Evolutionary conservation across 306 rosid species (phyloP), one percentile per base, ranked within the genome.

Genomic region (Prunus dulcis): DNA sequence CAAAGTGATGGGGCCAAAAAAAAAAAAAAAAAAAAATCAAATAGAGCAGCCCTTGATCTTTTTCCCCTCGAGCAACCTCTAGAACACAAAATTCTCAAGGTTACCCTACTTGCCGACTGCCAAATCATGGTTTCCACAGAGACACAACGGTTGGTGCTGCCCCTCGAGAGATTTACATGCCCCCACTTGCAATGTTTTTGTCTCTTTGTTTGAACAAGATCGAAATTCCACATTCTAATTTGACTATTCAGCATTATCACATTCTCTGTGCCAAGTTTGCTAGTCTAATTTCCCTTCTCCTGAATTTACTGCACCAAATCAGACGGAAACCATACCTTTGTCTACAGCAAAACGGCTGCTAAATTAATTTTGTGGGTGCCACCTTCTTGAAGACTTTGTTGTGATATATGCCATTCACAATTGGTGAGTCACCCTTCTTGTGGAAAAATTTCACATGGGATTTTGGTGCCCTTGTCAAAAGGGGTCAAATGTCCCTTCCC

Each of bases 231-330:
- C 52, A 14, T 43, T 72, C 30, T 30, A 64, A 51, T 66, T 82
- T 64, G 80, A 82, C 80, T 63, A 70, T 34, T 74, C 75, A 19
- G 73, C 52, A 34, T 19, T 38, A 38, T 38, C 20, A 20, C 58
- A 22, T n/a, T 27, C 51, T 10, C 1, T 53, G 64, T 38, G 7
- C 51, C 4, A 1, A n/a, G 8, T 65, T 38, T 66, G 57, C 76
- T 28, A 2, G 18, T 69, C 34, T 47, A 49, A 49, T 49, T 66
- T 11, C 27, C 32, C 14, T 70, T 30, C 27, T 41, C 78, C 83
- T 22, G 25, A 45, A 79, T 52, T 28, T 23, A 5, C 83, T 64
- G 80, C 80, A 78, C 34, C 45, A 23, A 56, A 68, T 51, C 53
- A 38, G 19, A 38, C 23, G 61, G 25, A 56, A 20, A 47, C 27